Evolutionary conservation across 2,329 filamentous ascomycete species (phyloP).

Genomic region (Aspergillus sp.): DNA sequence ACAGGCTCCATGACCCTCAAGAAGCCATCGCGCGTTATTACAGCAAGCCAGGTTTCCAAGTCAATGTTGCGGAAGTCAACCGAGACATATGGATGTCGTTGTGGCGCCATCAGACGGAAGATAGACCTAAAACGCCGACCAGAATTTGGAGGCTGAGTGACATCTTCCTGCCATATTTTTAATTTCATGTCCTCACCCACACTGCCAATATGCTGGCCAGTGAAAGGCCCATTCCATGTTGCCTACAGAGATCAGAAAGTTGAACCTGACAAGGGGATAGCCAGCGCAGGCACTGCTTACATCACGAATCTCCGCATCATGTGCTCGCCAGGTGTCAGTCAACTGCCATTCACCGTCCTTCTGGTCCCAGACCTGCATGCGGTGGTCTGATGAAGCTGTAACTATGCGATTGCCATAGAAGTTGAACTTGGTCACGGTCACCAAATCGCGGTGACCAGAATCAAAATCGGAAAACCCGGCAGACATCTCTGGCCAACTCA

Average conservation of each 20-base stretch:
- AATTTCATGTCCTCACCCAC: conserved; percentile 88
- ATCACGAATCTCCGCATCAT: conserved; percentile 87
- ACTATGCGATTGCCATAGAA: conserved; percentile 89
- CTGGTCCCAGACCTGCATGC: conserved; percentile 84
- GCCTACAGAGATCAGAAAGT: conserved; percentile 55
- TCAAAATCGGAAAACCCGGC: conserved; percentile 45
- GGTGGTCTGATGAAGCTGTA: conserved; percentile 87
- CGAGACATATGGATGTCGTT: conserved; percentile 69
- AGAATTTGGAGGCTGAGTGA: conserved; percentile 68
- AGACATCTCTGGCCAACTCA: conserved; percentile 31
- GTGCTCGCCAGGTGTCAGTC: conserved; percentile 84
- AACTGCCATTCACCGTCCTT: conserved; percentile 74
- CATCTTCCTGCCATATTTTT: conserved; percentile 90
- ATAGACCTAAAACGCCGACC: conserved; percentile 78
- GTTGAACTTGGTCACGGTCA: conserved; percentile 86
- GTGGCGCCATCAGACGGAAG: conserved; percentile 62
- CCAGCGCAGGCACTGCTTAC: conserved; percentile 50
- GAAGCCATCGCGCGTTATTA: conserved; percentile 79
- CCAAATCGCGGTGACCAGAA: conserved; percentile 59
- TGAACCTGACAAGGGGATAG: conserved; percentile 16
- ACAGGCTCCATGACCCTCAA: conserved; percentile 82
- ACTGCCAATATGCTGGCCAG: conserved; percentile 84
- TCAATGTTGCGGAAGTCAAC: conserved; percentile 85
- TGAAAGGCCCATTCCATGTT: conserved; percentile 88
- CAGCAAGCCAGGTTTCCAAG: conserved; percentile 78